Base-by-base conservation (phyloP, 345 rosid species). In the Erodium maritimum region DNA sequence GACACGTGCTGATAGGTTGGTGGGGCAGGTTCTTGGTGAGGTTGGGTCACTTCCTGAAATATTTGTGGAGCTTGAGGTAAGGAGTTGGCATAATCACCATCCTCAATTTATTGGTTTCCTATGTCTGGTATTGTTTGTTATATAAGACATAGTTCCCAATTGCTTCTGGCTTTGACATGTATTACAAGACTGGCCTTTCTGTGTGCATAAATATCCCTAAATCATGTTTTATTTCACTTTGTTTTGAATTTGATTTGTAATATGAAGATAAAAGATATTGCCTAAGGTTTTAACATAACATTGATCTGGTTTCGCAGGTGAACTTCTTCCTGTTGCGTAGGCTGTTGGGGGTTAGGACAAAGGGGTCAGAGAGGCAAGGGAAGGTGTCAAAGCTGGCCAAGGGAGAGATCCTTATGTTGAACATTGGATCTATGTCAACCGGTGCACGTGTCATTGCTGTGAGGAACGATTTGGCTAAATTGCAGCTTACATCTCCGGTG, bases 21-120 rank as follows among this genome's bases (percentile, higher is more conserved):
- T 89, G 21, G 99, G 99, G 65, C 99, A 93, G 73, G 97, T 93
- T 67, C 91, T 93, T 48, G 97, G 99, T 61, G 97, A 89, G 70
- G 89, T 83, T 29, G 94, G 83, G 18, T 86, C 99, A 18, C 95
- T 93, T 11, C 99, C 99, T 52, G 95, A 93, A 52, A 89, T 93
- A 58, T 89, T 76, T 58, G 80, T 84, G 18, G 96, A 93, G 73
- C 96, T 93, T 23, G 99, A 89, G 91, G 99, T 89, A 76, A 55
- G 64, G 60, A 21, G 8, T 11, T 37, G 46, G 13, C n/a, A n/a
- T n/a, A 37, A 12, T 12, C 14, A 37, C 2, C 46, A 37, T 5
- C 13, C 10, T 37, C 42, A 3, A 18, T 20, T 29, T 34, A 17
- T 52, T 50, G 34, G 10, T 11, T 25, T 25, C 33, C 33, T 25